Percentiles rank a stretch among this genome's conserved stretches.
Conservation (phyloP, 495 filamentous ascomycete genomes). For the Neurospora terricola region DNA sequence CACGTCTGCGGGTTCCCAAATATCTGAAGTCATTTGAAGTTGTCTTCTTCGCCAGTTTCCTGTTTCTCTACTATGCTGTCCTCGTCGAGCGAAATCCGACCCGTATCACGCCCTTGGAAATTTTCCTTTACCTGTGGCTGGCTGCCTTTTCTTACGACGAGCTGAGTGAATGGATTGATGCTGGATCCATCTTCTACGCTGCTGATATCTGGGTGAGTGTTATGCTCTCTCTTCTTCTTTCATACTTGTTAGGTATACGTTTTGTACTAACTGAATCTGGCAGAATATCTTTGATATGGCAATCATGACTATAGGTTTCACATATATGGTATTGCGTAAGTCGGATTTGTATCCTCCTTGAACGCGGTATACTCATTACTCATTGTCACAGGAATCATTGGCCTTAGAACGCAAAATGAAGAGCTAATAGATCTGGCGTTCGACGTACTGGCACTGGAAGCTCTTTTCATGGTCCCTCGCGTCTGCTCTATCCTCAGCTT, state of each 20-base stretch:
- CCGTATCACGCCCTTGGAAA: conserved; percentile 40
- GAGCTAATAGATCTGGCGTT: conserved; percentile 68
- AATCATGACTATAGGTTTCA: conserved; percentile 73
- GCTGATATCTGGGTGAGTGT: conserved; percentile 64
- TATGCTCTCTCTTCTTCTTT: not conserved
- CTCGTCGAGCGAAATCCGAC: conserved; percentile 49
- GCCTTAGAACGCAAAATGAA: conserved; percentile 50
- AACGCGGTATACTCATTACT: not conserved
- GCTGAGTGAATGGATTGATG: conserved; percentile 70
- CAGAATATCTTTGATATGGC: conserved; percentile 71
- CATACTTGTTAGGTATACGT: no score
- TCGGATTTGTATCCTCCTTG: conserved; percentile 10
- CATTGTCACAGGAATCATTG: conserved; percentile 50
- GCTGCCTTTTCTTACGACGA: conserved; percentile 84
- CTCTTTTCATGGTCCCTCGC: conserved; percentile 81
- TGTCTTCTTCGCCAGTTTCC: conserved; percentile 71
- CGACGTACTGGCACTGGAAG: conserved; percentile 81
- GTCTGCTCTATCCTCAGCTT: conserved; percentile 83
- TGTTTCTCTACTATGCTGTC: conserved; percentile 77
- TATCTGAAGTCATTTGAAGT: conserved; percentile 89
- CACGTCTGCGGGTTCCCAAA: conserved; percentile 75
- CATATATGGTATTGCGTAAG: conserved; percentile 65
- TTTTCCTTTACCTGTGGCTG: conserved; percentile 57
- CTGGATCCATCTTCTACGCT: conserved; percentile 74
- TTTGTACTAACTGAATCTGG: not conserved